These are phyloP conservation scores for Podila minutissima DNA, from an alignment of 192 early-diverging fungal genomes.

Conservation along the genomic window DNA sequence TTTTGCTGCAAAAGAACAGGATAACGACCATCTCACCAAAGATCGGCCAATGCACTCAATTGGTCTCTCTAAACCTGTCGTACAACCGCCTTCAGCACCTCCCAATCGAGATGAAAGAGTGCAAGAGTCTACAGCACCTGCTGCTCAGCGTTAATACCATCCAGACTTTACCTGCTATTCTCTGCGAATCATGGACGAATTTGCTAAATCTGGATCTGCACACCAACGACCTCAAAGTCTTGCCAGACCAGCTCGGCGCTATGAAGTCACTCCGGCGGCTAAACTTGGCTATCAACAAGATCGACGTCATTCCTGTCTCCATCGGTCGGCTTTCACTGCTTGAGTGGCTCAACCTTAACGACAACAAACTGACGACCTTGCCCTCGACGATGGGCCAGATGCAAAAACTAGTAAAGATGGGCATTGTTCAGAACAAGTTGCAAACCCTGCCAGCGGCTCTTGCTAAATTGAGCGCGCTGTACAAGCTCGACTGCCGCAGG, in stretches of 20 bases:
- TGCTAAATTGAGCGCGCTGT: slow-evolving; percentile 29
- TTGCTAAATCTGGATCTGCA: slow-evolving; percentile 58
- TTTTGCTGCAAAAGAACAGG: slow-evolving; percentile 58
- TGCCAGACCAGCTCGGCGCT: slow-evolving; percentile 21
- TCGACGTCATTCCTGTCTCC: slow-evolving; percentile 38
- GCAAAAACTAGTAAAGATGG: slow-evolving; percentile 55
- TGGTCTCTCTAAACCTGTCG: slow-evolving; percentile 52
- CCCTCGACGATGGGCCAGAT: slow-evolving; percentile 50
- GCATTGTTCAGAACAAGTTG: slow-evolving; percentile 58
- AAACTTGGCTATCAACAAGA: slow-evolving; percentile 59
- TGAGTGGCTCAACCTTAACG: slow-evolving; percentile 62
- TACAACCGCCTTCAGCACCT: slow-evolving; percentile 52
- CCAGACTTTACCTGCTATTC: slow-evolving; percentile 18
- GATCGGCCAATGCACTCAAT: slow-evolving; percentile 20
- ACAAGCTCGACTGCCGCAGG: slow-evolving; percentile 57
- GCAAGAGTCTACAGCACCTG: slow-evolving; percentile 39
- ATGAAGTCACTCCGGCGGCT: slow-evolving; percentile 46
- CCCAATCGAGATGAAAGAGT: slow-evolving; percentile 37
- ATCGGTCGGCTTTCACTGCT: slow-evolving; percentile 43
- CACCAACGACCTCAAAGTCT: slow-evolving; percentile 43
- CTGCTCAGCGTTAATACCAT: slow-evolving; percentile 55
- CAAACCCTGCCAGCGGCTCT: slow-evolving; percentile 44
- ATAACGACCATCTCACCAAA: slow-evolving; percentile 30
- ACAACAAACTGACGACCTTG: slow-evolving; percentile 49
- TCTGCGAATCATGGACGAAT: slow-evolving; percentile 41